Evolutionary conservation across 345 rosid genomes (phyloP).

Genomic region (Leavenworthia alabamica): DNA sequence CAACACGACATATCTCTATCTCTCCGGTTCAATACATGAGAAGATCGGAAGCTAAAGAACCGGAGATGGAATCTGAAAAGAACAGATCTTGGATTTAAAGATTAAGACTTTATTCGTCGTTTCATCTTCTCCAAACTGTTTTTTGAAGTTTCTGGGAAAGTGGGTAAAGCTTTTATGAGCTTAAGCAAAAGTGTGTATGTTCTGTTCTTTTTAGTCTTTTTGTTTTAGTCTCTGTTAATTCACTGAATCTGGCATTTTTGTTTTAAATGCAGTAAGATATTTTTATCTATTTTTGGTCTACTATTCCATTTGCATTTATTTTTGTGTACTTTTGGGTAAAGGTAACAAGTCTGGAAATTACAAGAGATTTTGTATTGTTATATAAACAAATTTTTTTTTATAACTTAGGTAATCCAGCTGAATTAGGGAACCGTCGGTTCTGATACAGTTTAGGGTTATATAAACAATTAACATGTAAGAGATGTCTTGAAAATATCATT

Average conservation of each 20-base stretch:
- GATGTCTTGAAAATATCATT: no score
- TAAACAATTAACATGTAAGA: no score
- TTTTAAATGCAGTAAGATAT: no score
- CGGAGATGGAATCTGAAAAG: not conserved
- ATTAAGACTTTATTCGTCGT: constrained; percentile 13
- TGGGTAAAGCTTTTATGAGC: not conserved
- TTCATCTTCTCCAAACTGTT: constrained; percentile 14
- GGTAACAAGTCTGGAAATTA: not conserved
- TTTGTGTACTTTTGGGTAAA: not conserved
- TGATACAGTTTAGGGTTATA: no score
- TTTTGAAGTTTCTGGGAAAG: constrained; percentile 27
- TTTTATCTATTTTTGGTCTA: no score
- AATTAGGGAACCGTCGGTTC: no score
- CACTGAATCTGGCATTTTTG: no score
- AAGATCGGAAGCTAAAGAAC: constrained; percentile 5
- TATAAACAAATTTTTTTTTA: no score
- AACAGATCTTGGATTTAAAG: constrained; percentile 24
- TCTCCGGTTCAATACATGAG: constrained; percentile 9
- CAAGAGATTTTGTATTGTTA: not conserved
- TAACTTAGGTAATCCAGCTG: no score
- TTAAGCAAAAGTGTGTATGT: constrained; percentile 10
- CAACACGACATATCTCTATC: constrained; percentile 63
- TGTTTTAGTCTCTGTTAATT: no score
- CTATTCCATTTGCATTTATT: constrained; percentile 16
- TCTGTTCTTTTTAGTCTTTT: not conserved